Evolutionary conservation across 1,284 basidiomycete species (phyloP), one percentile per base, ranked within the genome.

Genomic region (Jaminaea rosea): DNA sequence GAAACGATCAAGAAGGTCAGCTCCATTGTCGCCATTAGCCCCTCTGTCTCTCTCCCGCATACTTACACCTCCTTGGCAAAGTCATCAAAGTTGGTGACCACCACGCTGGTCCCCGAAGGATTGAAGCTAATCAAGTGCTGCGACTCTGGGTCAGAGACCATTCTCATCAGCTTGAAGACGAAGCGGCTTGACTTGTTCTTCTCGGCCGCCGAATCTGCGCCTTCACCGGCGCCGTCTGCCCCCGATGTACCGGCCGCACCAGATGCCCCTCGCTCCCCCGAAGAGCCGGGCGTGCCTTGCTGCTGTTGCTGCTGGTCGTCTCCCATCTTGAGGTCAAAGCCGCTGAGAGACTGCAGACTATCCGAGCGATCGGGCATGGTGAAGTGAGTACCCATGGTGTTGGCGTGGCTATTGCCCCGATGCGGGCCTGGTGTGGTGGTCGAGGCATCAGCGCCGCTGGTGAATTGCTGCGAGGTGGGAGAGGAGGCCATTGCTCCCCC

Each of bases 21-120:
- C n/a, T n/a, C n/a, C n/a, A n/a, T n/a, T n/a, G n/a, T n/a, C n/a
- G n/a, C n/a, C n/a, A n/a, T n/a, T n/a, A n/a, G n/a, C n/a, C n/a
- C n/a, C n/a, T n/a, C n/a, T n/a, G n/a, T n/a, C n/a, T n/a, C n/a
- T n/a, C n/a, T n/a, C n/a, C n/a, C n/a, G n/a, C n/a, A n/a, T n/a
- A n/a, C n/a, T n/a, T n/a, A n/a, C 21, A 75, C 74, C 39, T 65
- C 61, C 52, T 63, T 69, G 23, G 67, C 59, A 36, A 74, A 74
- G 23, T 72, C 72, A 52, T 67, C 63, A 52, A 70, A 68, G 51
- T 73, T 69, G 47, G 53, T 64, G 24, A 74, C 62, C 50, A 66
- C 62, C 47, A 68, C 63, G 37, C 59, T 62, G 36, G 62, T 62
- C 26, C 66, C 66, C 44, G 57, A 58, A 21, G 56, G 52, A 26